Base-by-base conservation (phyloP, 306 rosid species). In the Trichosanthes cucumerina region DNA sequence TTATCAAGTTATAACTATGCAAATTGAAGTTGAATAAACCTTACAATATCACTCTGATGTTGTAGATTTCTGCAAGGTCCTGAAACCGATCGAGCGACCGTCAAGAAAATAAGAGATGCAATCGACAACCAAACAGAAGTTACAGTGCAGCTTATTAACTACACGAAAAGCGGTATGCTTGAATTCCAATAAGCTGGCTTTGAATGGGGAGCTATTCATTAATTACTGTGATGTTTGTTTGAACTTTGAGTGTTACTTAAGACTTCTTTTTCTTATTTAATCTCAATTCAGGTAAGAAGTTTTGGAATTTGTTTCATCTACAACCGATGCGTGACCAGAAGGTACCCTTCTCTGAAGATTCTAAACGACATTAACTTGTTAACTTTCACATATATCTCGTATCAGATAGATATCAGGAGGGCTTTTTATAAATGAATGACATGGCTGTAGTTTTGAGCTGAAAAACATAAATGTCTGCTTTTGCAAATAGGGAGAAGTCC, bases 271-370 rank as follows among this genome's bases (percentile, higher is more conserved):
- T 24, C n/a, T 63, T 47, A 47, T 19, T 66, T 16, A n/a, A 39
- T 69, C 78, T 77, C 33, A 46, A 85, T 52, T 16, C 89, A 95
- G 99, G 99, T 34, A 92, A 95, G 78, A 95, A 92, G 87, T 95
- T 95, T 82, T 95, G 99, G 99, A 95, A 95, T 81, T 75, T 95
- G 77, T 95, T 95, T 86, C 99, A 95, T 85, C 86, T 95, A 72
- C 99, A 95, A 87, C 97, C 99, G 47, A 95, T 95, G 99, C 97
- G 99, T 85, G 99, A 95, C 66, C 99, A 95, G 71, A 95, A 92
- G 97, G 99, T 92, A 89, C 38, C 21, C 0, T 23, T 34, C 24
- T 33, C 76, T 59, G 26, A 59, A 63, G 47, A 36, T 82, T 60
- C 41, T 74, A 47, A 76, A 21, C 12, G 46, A 75, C 16, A 39